Conservation (phyloP, 148 eudicot species). For the Camellia sinensis region DNA sequence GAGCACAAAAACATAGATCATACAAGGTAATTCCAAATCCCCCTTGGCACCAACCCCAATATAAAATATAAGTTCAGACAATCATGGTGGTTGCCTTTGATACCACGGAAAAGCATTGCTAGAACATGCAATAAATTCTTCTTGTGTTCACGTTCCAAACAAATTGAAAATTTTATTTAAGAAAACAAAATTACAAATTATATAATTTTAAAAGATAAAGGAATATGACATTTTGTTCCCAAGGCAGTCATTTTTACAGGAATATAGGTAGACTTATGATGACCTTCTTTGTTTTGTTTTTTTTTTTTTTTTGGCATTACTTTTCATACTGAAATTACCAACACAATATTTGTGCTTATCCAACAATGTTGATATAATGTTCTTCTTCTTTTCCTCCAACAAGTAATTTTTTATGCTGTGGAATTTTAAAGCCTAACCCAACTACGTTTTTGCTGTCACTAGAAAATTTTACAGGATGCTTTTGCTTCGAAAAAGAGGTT, state of each 20-base stretch:
- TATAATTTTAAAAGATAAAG: background rate
- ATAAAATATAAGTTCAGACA: background rate
- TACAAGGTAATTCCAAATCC: slow-evolving; percentile 37
- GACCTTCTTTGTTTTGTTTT: background rate
- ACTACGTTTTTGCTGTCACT: background rate
- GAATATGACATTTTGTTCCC: background rate
- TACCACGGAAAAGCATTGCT: background rate
- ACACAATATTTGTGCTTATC: background rate
- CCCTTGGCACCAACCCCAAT: background rate
- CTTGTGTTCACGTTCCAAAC: background rate
- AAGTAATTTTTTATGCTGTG: background rate
- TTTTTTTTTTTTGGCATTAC: background rate
- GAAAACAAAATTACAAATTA: background rate
- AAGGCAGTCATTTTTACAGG: too few relatives aligned
- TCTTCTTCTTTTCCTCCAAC: background rate
- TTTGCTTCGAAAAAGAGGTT: slow-evolving; percentile 42
- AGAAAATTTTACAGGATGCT: slow-evolving; percentile 47
- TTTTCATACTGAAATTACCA: background rate
- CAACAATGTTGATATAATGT: background rate
- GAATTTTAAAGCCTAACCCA: background rate
- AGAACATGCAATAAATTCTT: background rate
- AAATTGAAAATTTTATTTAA: background rate
- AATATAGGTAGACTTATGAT: background rate
- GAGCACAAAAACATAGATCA: slow-evolving; percentile 34
- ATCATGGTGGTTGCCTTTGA: background rate